Base-by-base conservation (phyloP, 345 rosid species). In the Noccaea caerulescens region DNA sequence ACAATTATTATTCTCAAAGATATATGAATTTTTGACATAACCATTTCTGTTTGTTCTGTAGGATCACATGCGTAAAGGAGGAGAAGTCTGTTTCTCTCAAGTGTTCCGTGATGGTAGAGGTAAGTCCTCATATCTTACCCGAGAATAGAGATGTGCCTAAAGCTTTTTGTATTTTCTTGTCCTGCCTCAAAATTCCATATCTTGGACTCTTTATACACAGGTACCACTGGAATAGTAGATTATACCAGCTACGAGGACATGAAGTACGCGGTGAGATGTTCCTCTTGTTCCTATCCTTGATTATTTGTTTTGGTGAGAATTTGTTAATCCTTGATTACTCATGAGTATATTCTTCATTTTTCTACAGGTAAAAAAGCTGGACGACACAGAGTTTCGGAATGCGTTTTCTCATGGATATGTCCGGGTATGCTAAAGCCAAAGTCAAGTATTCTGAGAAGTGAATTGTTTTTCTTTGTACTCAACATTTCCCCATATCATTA, bases 51-150 rank as follows among this genome's bases (percentile, higher is more conserved):
- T 50, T 63, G 34, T 68, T 33, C 4, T 13, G 69, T 76, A 94
- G 99, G 99, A 94, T 86, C 99, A 94, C 72, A 94, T 94, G 99
- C 97, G 99, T 56, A 82, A 82, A 76, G 99, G 96, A 58, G 99
- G 99, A 72, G 99, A 94, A 82, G 98, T 94, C 61, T 94, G 99
- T 65, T 94, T 94, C 76, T 94, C 99, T 61, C 93, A 94, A 81
- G 99, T 94, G 66, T 94, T 87, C 61, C 97, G 89, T 46, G 96
- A 92, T 72, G 89, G 93, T 61, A 86, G 88, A 77, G 99, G 99
- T 89, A 80, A 72, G 86, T 38, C 52, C 38, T 49, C 53, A 4
- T 37, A 59, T 63, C 39, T 6, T 45, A 45, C 42, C 14, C n/a
- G 4, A 63, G 63, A 51, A 44, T 36, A 65, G 9, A 64, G 34